Evolutionary conservation across 23 red algal species (phyloP).

Genomic region (Gracilaria domingensis): DNA sequence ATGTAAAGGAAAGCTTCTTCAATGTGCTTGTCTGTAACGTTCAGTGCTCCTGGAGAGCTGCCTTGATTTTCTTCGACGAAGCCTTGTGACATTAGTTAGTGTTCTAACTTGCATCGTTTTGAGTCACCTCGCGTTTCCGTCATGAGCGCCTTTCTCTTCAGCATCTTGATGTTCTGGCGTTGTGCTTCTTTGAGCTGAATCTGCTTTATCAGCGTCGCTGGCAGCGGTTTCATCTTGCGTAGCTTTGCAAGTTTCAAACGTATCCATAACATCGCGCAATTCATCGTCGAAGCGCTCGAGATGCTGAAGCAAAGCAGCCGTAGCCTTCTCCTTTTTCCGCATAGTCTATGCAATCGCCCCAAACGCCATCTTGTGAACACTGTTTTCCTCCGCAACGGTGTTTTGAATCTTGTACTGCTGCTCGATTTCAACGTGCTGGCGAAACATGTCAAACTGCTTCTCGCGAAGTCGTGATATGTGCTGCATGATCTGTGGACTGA

Average conservation of each 20-base stretch:
- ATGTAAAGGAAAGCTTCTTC: not conserved
- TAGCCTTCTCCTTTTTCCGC: slow-evolving; percentile 67
- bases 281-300: slow-evolving; percentile 55
- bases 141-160: not conserved
- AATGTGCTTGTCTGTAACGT: not conserved
- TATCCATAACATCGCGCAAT: slow-evolving; percentile 50
- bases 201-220: slow-evolving; percentile 3
- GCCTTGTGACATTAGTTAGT: too few relatives aligned
- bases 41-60: not conserved
- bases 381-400: slow-evolving; percentile 52
- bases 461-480: slow-evolving; percentile 53
- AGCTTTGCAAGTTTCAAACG: slow-evolving; percentile 47
- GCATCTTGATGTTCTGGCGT: not conserved
- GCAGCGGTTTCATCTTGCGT: not conserved
- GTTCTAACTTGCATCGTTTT: not conserved
- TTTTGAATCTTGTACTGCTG: slow-evolving; percentile 75
- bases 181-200: not conserved
- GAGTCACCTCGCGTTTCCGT: not conserved
- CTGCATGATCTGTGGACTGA: slow-evolving; percentile 55
- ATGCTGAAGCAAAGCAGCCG: slow-evolving; percentile 47
- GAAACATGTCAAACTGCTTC: slow-evolving; percentile 74
- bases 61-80: not conserved
- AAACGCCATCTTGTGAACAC: slow-evolving; percentile 51
- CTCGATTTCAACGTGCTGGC: slow-evolving; percentile 66
- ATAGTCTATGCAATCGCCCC: slow-evolving; percentile 62